Percentiles rank a stretch among this genome's conserved stretches.
Conservation (phyloP, 495 filamentous ascomycete species). For the Penicillium nucicola region DNA sequence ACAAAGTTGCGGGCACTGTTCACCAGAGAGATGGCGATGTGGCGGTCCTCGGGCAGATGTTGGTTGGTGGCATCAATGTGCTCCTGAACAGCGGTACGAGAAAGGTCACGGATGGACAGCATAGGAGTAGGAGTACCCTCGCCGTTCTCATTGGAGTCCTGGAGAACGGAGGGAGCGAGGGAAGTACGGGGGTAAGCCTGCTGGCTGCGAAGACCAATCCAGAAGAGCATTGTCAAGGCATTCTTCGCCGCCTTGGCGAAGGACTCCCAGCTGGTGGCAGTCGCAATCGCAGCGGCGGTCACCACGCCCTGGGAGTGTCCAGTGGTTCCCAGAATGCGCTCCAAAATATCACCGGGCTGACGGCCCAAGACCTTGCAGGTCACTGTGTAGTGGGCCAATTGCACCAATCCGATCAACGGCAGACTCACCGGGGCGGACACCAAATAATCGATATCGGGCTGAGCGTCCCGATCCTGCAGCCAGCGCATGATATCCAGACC, state of each 20-base stretch:
- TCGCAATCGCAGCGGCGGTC: constrained; percentile 87
- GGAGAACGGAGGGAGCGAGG: constrained; percentile 83
- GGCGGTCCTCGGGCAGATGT: constrained; percentile 85
- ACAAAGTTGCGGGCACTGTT: constrained; percentile 98
- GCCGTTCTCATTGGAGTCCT: constrained; percentile 90
- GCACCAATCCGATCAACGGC: constrained; percentile 91
- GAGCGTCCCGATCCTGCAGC: constrained; percentile 80
- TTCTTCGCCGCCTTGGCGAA: constrained; percentile 74
- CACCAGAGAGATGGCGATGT: constrained; percentile 91
- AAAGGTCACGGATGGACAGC: constrained; percentile 93
- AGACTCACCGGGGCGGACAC: constrained; percentile 97
- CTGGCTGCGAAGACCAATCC: constrained; percentile 98
- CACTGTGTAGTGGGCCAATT: constrained; percentile 89
- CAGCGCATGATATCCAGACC: constrained; percentile 91
- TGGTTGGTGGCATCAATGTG: constrained; percentile 96
- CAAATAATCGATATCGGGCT: constrained; percentile 92
- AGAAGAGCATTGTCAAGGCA: constrained; percentile 93
- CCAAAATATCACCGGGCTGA: constrained; percentile 79
- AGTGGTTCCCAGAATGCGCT: constrained; percentile 79
- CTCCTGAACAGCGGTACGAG: constrained; percentile 78
- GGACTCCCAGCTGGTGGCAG: constrained; percentile 83
- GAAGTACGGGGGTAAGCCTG: constrained; percentile 95
- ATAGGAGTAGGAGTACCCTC: constrained; percentile 95
- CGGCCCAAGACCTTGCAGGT: constrained; percentile 86
- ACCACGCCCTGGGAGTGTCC: constrained; percentile 97